Base-by-base conservation (phyloP, 2,329 filamentous ascomycete genomes). In the Capronia coronata region DNA sequence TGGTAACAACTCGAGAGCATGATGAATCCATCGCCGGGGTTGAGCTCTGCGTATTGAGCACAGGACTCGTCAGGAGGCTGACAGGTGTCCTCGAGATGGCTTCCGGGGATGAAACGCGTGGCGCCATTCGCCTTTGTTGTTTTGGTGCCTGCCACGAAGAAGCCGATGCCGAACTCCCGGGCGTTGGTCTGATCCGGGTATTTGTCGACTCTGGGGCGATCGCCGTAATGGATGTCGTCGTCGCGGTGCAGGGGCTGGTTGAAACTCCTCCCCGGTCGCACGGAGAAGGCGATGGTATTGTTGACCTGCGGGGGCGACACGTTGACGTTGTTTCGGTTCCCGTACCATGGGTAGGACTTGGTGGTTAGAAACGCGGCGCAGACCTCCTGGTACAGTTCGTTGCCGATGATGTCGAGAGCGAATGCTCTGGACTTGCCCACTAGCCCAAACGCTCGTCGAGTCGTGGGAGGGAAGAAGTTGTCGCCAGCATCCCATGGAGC, bases 101-200 rank as follows among this genome's bases (percentile, higher is more conserved):
- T 40, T 27, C 44, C 44, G 16, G 44, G 44, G 27, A 46, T 38
- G 35, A 38, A 38, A 6, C 35, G 4, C 6, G 63, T 65, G 3
- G 61, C 62, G 1, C 62, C 63, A 37, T 65, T 64, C 18, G 48
- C 55, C 19, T 51, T 59, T 1, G 56, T 61, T 3, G 58, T 51
- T 21, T 54, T 58, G 7, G 45, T 61, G 6, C 43, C 48, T 7
- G 43, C 43, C 11, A 51, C 48, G 22, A 51, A 51, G 18, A 46
- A 43, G 7, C 43, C 48, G 10, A 51, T 37, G 19, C 48, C 43
- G 13, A n/a, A 35, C 14, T 51, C 48, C 22, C 48, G 23, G 14
- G 39, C 23, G 19, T 43, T 51, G n/a, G 37, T 8, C 14, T 29
- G 34, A 13, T 47, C 25, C 6, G 48, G 48, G 21, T 51, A 46